Percentiles rank a stretch among this genome's conserved stretches.
These are phyloP conservation scores for Apiospora rasikravindrae DNA, from an alignment of 2,329 filamentous ascomycete genomes.

Conservation along the genomic window DNA sequence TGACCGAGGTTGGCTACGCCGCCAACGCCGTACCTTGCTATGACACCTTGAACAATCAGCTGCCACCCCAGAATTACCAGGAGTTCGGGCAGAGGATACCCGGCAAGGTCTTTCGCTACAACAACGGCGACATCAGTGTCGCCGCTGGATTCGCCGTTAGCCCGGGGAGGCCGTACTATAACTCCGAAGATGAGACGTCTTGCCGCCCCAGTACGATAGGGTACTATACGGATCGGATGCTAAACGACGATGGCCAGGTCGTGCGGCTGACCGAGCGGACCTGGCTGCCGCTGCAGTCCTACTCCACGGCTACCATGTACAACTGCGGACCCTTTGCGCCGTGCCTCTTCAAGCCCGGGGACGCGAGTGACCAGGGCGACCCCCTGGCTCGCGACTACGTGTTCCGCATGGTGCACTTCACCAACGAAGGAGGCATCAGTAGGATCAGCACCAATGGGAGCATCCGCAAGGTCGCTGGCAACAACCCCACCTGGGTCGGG, in stretches of 20 bases:
- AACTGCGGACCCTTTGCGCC: neutral
- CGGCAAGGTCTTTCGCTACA: neutral
- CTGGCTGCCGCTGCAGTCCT: neutral
- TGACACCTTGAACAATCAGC: neutral
- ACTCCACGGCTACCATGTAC: neutral
- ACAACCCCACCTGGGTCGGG: neutral
- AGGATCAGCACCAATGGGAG: neutral
- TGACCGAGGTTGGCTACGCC: neutral
- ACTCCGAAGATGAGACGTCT: neutral
- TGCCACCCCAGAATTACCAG: neutral
- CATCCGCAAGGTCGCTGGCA: neutral
- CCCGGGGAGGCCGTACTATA: neutral
- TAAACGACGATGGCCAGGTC: neutral
- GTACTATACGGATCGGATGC: neutral
- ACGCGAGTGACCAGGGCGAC: neutral
- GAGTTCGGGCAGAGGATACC: neutral
- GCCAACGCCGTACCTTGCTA: neutral
- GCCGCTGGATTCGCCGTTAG: neutral
- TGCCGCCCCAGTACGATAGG: neutral
- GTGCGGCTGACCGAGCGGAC: neutral
- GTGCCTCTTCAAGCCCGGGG: neutral
- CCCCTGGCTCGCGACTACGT: neutral
- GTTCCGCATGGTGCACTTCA: constrained; percentile 2
- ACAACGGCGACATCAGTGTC: neutral
- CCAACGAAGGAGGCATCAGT: neutral